Percentiles rank a stretch among this genome's conserved stretches.
Conservation (phyloP, 202 grass and related monocot species). For the Setaria italica region DNA sequence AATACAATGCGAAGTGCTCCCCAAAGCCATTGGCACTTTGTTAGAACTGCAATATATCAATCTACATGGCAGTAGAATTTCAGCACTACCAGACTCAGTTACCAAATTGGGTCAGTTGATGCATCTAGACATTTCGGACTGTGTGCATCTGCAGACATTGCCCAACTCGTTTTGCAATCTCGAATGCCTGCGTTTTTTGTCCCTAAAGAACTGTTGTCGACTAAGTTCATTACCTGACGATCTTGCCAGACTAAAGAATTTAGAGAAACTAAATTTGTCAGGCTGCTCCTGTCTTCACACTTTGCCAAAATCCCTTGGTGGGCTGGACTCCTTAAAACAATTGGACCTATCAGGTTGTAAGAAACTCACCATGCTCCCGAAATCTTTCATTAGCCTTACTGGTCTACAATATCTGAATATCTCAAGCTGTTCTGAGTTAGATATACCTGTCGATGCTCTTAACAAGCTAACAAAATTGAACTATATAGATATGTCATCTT, state of each 20-base stretch:
- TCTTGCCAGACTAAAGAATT: constrained; percentile 7
- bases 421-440: constrained; percentile 10
- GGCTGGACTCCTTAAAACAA: neutral
- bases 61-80: constrained; percentile 21
- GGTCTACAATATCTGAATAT: constrained; percentile 4
- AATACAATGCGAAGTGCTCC: constrained; percentile 6
- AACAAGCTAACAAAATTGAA: neutral
- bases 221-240: constrained; percentile 8
- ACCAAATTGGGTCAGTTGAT: constrained; percentile 5
- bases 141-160: neutral
- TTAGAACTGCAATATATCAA: constrained; percentile 20
- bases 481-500: neutral
- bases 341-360: constrained; percentile 25
- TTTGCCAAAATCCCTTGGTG: constrained; percentile 11
- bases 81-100: constrained; percentile 2
- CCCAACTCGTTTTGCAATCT: neutral
- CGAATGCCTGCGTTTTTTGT: neutral
- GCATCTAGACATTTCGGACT: constrained; percentile 24
- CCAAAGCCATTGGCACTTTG: neutral
- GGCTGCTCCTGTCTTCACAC: neutral
- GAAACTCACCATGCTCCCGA: neutral
- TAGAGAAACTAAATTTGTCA: constrained; percentile 22
- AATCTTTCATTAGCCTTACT: neutral
- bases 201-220: neutral
- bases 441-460: neutral